A percentile compares a stretch with the other conserved stretches of the same genome.
These are phyloP conservation scores for Neurospora terricola DNA, from an alignment of 495 filamentous ascomycete species.

Conservation along the genomic window DNA sequence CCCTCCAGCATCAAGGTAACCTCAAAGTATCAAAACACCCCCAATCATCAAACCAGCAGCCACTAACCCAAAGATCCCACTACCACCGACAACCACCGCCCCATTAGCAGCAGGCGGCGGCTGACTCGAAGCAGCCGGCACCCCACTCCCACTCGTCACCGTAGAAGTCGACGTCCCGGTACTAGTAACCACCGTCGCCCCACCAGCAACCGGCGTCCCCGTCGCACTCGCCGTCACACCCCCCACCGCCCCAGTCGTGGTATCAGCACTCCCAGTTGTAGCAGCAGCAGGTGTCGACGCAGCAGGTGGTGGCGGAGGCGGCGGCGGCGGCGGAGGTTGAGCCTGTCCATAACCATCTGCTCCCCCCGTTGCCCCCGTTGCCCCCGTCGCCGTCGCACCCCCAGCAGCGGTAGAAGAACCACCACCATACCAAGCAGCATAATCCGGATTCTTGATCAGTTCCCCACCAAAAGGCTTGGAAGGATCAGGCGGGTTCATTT, in stretches of 20 bases:
- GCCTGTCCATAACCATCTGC: background rate
- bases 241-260: background rate
- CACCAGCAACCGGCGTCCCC: background rate
- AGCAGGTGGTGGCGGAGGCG: background rate
- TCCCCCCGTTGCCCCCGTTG: background rate
- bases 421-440: background rate
- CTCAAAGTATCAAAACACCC: background rate
- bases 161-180: background rate
- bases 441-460: background rate
- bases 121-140: background rate
- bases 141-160: background rate
- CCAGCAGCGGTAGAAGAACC: background rate
- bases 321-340: background rate
- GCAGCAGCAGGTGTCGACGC: background rate
- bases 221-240: background rate
- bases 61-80: background rate
- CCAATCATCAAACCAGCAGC: background rate
- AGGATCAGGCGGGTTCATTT: background rate
- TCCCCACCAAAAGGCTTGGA: background rate
- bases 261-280: background rate
- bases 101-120: background rate
- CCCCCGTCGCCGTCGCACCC: too few species aligned
- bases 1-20: background rate
- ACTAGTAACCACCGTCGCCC: background rate
- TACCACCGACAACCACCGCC: background rate